phyloP scores from a whole-genome alignment of 1,284 basidiomycete genomes.

The Cryptococcus maquisensis region DNA sequence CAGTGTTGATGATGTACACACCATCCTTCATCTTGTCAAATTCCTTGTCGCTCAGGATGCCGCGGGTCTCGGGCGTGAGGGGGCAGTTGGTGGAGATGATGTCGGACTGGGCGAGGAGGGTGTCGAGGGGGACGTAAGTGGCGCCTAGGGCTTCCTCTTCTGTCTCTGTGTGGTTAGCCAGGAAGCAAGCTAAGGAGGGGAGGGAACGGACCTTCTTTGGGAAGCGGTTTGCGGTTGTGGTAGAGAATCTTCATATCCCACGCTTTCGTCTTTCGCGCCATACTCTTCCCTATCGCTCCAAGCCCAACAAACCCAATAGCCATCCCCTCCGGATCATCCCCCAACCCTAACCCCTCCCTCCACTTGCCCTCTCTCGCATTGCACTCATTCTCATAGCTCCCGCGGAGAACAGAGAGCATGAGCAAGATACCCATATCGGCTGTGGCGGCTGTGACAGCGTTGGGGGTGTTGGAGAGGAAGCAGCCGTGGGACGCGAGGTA shows the following conservation, averaged over 20 bases:
- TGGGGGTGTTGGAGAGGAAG: conserved; percentile 26
- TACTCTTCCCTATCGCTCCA: conserved; percentile 25
- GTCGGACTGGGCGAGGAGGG: conserved; percentile 34
- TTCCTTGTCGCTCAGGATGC: conserved; percentile 29
- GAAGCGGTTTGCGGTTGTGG: conserved; percentile 22
- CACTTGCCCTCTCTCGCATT: conserved; percentile 19
- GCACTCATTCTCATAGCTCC: conserved; percentile 13
- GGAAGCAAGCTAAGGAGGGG: not conserved
- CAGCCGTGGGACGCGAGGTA: conserved; percentile 16
- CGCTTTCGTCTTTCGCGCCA: conserved; percentile 21
- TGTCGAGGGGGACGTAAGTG: conserved; percentile 34
- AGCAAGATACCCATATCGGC: conserved; percentile 26
- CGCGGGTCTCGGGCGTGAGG: conserved; percentile 28
- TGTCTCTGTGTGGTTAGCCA: not conserved
- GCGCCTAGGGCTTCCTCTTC: conserved; percentile 23
- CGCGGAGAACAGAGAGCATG: conserved; percentile 21
- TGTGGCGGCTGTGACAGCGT: conserved; percentile 26
- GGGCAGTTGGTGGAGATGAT: conserved; percentile 39
- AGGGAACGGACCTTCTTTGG: conserved; percentile 12
- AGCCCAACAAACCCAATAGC: conserved; percentile 24
- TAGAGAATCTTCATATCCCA: conserved; percentile 32
- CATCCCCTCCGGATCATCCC: conserved; percentile 17
- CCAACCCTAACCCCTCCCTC: conserved; percentile 16
- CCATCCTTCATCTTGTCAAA: conserved; percentile 43
- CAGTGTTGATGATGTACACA: conserved; percentile 45